Base-by-base conservation (phyloP, 805 yeast genomes). In the Metschnikowia shivogae region DNA sequence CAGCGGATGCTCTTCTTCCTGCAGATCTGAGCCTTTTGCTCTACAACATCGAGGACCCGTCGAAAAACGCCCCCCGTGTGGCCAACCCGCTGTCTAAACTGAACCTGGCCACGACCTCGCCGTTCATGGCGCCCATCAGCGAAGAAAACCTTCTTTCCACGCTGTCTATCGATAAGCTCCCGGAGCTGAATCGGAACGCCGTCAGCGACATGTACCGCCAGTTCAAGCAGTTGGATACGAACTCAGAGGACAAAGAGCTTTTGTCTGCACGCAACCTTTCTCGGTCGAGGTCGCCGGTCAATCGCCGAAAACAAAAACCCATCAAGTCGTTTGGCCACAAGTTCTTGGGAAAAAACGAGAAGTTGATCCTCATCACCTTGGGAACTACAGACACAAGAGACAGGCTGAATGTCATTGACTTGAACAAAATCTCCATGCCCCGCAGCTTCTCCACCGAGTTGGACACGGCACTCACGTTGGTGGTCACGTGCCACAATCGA, bases 291-390 rank as follows among this genome's bases (percentile, higher is more conserved):
- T 47, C 52, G 6, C 58, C 58, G 3, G 59, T 48, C 37, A 57
- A 57, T 46, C 47, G 57, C 9, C 49, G 58, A 24, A 55, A 49
- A 28, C 59, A 70, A 44, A 67, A 78, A 42, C 84, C 89, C 2
- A 78, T 87, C 44, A 89, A 86, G 61, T 84, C 95, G 0, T 84
- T 89, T 66, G 97, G 97, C 31, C 96, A 89, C 61, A 72, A 84
- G 33, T 87, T 79, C 60, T 72, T 90, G 50, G 73, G 75, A 39
- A 65, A 69, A 7, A 74, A 76, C 43, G 90, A 88, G 57, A 77
- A 87, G 2, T 66, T 90, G 55, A 71, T 90, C n/a, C 68, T 90
- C 47, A 77, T 90, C 30, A 88, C 96, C 1, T 70, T 90, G 44
- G 98, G 98, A 1, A 81, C 95, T 0, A 84, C 93, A 2, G 97